These are phyloP conservation scores for Neohortaea acidophila DNA, from an alignment of 495 filamentous ascomycete species.

Conservation along the genomic window DNA sequence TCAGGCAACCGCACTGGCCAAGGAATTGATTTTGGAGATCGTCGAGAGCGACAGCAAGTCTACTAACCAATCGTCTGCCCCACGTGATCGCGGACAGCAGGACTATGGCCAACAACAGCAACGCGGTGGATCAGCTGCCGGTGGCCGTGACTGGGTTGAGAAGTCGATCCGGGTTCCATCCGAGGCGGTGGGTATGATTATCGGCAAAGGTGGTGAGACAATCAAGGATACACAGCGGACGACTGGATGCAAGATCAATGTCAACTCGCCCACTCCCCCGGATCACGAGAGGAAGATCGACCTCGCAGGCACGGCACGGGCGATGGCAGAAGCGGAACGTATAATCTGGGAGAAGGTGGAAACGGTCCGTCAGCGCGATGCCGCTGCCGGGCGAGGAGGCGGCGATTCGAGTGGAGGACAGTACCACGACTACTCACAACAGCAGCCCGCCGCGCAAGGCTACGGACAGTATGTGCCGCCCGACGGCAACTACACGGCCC, in stretches of 20 bases:
- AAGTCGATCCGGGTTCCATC: slow-evolving; percentile 69
- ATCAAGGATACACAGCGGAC: slow-evolving; percentile 73
- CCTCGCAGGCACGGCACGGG: slow-evolving; percentile 53
- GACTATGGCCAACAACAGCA: slow-evolving; percentile 13
- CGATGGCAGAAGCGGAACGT: slow-evolving; percentile 55
- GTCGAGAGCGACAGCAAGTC: slow-evolving; percentile 64
- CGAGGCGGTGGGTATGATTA: slow-evolving; percentile 82
- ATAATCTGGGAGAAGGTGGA: slow-evolving; percentile 83
- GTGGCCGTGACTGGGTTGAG: slow-evolving; percentile 47
- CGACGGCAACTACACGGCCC: slow-evolving; percentile 19
- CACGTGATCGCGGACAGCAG: slow-evolving; percentile 17
- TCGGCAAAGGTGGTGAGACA: slow-evolving; percentile 71
- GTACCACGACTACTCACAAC: slow-evolving; percentile 29
- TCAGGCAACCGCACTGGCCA: slow-evolving; percentile 49
- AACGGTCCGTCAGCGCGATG: slow-evolving; percentile 38
- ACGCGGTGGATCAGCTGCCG: slow-evolving; percentile 20
- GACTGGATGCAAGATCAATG: slow-evolving; percentile 80
- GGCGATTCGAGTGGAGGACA: slow-evolving; percentile 26
- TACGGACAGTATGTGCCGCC: slow-evolving; percentile 16
- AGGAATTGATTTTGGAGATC: slow-evolving; percentile 70
- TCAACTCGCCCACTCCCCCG: slow-evolving; percentile 53
- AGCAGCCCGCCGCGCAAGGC: slow-evolving; percentile 22
- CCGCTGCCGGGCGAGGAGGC: slow-evolving; percentile 16
- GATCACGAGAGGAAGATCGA: slow-evolving; percentile 69
- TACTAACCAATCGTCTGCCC: slow-evolving; percentile 7